Conservation (phyloP, 345 rosid species). For the Boechera divaricarpa region DNA sequence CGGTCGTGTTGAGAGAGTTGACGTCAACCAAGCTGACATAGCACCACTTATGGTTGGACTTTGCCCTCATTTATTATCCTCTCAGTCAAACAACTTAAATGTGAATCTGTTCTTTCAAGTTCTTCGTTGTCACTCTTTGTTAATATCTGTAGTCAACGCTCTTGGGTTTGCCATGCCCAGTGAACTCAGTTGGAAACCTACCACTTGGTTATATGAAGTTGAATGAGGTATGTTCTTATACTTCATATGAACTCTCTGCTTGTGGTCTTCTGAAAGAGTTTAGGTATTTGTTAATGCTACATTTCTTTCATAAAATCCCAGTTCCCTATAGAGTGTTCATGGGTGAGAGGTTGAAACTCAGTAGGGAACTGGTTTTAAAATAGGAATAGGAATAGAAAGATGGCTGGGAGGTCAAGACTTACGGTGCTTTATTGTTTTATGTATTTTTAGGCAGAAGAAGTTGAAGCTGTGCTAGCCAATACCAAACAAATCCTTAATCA, state of each 20-base stretch:
- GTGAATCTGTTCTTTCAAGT: constrained; percentile 9
- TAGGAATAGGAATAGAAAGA: not conserved
- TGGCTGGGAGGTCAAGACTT: constrained; percentile 25
- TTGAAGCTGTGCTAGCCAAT: constrained; percentile 92
- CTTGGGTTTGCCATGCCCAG: constrained; percentile 89
- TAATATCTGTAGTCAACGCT: constrained; percentile 71
- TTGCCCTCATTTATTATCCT: constrained; percentile 11
- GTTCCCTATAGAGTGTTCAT: constrained; percentile 8
- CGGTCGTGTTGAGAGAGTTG: constrained; percentile 81
- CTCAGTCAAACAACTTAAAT: constrained; percentile 7
- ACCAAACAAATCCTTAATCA: constrained; percentile 94
- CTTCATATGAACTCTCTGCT: constrained; percentile 1
- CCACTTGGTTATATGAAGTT: constrained; percentile 82
- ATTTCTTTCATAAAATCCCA: constrained; percentile 10
- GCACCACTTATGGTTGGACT: constrained; percentile 84
- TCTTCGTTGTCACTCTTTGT: constrained; percentile 36
- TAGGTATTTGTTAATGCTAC: constrained; percentile 5
- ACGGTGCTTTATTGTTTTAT: constrained; percentile 8
- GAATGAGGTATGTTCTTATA: constrained; percentile 63
- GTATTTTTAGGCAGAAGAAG: constrained; percentile 75
- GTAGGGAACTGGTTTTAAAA: constrained; percentile 12
- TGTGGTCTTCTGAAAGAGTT: constrained; percentile 28
- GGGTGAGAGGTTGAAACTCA: constrained; percentile 16
- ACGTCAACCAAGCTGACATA: constrained; percentile 98
- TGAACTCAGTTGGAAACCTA: constrained; percentile 91